Conservation (phyloP, 768 basidiomycete genomes). For the Boletus bicolor region DNA sequence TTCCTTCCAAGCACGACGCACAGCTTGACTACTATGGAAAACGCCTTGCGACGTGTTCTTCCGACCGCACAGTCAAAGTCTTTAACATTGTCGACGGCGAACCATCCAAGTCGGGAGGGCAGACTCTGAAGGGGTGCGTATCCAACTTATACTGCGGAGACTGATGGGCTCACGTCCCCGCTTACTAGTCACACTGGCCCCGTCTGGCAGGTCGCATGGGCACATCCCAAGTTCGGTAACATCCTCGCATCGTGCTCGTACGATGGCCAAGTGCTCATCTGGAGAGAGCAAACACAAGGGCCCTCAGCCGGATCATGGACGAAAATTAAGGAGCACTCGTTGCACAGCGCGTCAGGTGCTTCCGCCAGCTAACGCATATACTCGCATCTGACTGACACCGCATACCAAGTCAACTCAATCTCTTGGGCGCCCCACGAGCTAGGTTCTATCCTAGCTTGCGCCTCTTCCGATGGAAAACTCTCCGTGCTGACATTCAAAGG, state of each 20-base stretch:
- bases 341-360: constrained; percentile 91
- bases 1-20: constrained; percentile 79
- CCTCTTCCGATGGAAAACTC: constrained; percentile 94
- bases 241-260: constrained; percentile 99
- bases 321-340: constrained; percentile 91
- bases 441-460: constrained; percentile 94
- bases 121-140: constrained; percentile 78
- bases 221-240: constrained; percentile 94
- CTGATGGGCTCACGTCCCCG: not conserved
- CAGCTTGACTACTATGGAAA: constrained; percentile 98
- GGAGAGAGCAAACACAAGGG: constrained; percentile 79
- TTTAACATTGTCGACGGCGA: constrained; percentile 94
- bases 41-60: constrained; percentile 94
- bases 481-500: constrained; percentile 97
- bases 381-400: not conserved
- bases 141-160: not conserved
- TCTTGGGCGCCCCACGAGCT: constrained; percentile 99
- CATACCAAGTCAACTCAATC: constrained; percentile 80
- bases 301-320: constrained; percentile 69
- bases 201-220: constrained; percentile 98
- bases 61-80: constrained; percentile 91
- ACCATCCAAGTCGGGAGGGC: constrained; percentile 60
- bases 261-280: constrained; percentile 96
- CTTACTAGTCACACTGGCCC: constrained; percentile 83
- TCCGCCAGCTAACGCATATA: constrained; percentile 3